Evolutionary conservation across 495 filamentous ascomycete species (phyloP).

Genomic region (Neurospora cerealis): DNA sequence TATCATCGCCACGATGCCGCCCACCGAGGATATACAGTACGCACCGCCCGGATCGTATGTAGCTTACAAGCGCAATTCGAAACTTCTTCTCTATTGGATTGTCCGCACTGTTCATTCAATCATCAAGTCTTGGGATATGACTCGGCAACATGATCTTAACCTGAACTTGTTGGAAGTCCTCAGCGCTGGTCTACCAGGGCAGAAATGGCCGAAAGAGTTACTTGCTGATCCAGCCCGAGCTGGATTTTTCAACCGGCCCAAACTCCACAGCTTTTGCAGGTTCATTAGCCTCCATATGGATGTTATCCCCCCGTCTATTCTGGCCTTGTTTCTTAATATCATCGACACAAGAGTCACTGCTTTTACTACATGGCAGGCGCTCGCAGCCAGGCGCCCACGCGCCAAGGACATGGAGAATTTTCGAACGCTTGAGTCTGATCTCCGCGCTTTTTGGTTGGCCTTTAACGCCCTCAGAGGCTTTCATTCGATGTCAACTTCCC

Average conservation of each 20-base stretch:
- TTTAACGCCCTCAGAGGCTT: background rate
- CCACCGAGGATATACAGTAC: background rate
- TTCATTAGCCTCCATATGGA: background rate
- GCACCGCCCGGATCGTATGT: background rate
- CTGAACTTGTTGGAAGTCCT: background rate
- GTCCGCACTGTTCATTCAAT: background rate
- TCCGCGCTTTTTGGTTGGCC: background rate
- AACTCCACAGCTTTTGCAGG: background rate
- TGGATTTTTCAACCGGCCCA: background rate
- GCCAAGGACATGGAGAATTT: background rate
- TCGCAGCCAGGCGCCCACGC: background rate
- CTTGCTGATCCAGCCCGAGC: background rate
- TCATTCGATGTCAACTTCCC: background rate
- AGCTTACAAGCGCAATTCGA: background rate
- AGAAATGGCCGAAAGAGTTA: background rate
- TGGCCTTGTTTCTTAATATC: background rate
- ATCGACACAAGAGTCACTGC: background rate
- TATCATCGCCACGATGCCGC: background rate
- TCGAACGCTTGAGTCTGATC: background rate
- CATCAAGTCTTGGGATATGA: background rate
- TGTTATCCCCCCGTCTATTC: background rate
- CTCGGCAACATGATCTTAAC: background rate
- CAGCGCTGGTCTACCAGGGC: background rate
- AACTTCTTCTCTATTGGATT: background rate
- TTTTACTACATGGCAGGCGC: background rate